These are phyloP conservation scores for Dipodascus geniculatus DNA, from an alignment of 805 yeast genomes.

Conservation along the genomic window DNA sequence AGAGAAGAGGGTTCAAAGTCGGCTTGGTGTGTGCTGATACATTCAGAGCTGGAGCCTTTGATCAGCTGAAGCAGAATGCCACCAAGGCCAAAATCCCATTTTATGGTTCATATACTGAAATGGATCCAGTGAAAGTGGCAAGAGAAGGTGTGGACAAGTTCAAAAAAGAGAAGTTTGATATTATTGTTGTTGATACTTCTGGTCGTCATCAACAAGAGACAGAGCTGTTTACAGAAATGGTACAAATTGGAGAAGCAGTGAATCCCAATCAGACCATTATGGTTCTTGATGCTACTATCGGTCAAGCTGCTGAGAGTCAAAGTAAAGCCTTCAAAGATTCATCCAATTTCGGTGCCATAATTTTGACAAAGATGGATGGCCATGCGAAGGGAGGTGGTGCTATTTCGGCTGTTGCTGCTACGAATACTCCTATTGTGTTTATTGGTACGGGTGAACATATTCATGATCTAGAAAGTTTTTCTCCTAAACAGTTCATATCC, in stretches of 20 bases:
- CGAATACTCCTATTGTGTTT: slow-evolving; percentile 86
- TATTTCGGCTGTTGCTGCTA: slow-evolving; percentile 95
- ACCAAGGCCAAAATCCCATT: slow-evolving; percentile 89
- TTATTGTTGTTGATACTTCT: slow-evolving; percentile 92
- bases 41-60: slow-evolving; percentile 98
- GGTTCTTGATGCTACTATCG: slow-evolving; percentile 96
- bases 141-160: slow-evolving; percentile 85
- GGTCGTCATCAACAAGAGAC: slow-evolving; percentile 96
- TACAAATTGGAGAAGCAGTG: slow-evolving; percentile 79
- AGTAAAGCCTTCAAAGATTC: slow-evolving; percentile 89
- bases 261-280: slow-evolving; percentile 92
- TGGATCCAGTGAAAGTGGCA: slow-evolving; percentile 90
- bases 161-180: slow-evolving; percentile 81
- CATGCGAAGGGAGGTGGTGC: slow-evolving; percentile 99
- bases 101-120: slow-evolving; percentile 90
- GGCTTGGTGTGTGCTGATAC: slow-evolving; percentile 99
- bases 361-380: slow-evolving; percentile 94
- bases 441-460: slow-evolving; percentile 99
- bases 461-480: slow-evolving; percentile 81
- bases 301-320: slow-evolving; percentile 96
- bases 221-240: slow-evolving; percentile 86
- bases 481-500: slow-evolving; percentile 83
- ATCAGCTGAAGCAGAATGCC: slow-evolving; percentile 95
- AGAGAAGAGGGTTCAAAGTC: slow-evolving; percentile 84
- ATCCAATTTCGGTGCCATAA: slow-evolving; percentile 87